A percentile compares a stretch with the other conserved stretches of the same genome.
Evolutionary conservation across 768 basidiomycete genomes (phyloP).

Genomic region (Hydnomerulius pinastri): DNA sequence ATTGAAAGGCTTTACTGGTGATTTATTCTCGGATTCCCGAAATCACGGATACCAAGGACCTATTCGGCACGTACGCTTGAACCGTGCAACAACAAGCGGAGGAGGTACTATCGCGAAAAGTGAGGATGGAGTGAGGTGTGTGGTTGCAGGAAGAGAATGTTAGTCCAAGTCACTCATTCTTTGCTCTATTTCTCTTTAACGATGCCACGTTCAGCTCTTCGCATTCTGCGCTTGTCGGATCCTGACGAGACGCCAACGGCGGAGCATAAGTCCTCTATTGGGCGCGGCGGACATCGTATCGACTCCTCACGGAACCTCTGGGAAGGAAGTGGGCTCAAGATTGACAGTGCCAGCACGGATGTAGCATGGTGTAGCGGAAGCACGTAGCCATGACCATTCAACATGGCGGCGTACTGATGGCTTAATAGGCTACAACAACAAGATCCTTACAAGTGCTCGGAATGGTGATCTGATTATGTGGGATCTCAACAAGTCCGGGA

Average conservation of each 20-base stretch:
- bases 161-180: conserved; percentile 20
- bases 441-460: conserved; percentile 76
- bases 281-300: conserved; percentile 64
- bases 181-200: conserved; percentile 8
- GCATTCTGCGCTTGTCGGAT: conserved; percentile 59
- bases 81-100: conserved; percentile 59
- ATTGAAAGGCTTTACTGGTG: conserved; percentile 14
- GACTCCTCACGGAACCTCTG: conserved; percentile 77
- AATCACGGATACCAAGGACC: conserved; percentile 46
- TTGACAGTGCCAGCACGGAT: conserved; percentile 76
- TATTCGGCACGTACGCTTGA: conserved; percentile 56
- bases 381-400: conserved; percentile 34
- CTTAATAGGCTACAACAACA: conserved; percentile 64
- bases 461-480: conserved; percentile 86
- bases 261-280: conserved; percentile 55
- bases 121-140: conserved; percentile 67
- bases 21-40: conserved; percentile 44
- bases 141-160: conserved; percentile 83
- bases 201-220: conserved; percentile 45
- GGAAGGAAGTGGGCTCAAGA: conserved; percentile 76
- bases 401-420: background rate
- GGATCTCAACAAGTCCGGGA: conserved; percentile 70
- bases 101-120: conserved; percentile 69
- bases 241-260: conserved; percentile 38
- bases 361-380: conserved; percentile 78